Evolutionary conservation across 1,284 basidiomycete genomes (phyloP), one percentile per base, ranked within the genome.

Genomic region (Melampsora larici-populina): DNA sequence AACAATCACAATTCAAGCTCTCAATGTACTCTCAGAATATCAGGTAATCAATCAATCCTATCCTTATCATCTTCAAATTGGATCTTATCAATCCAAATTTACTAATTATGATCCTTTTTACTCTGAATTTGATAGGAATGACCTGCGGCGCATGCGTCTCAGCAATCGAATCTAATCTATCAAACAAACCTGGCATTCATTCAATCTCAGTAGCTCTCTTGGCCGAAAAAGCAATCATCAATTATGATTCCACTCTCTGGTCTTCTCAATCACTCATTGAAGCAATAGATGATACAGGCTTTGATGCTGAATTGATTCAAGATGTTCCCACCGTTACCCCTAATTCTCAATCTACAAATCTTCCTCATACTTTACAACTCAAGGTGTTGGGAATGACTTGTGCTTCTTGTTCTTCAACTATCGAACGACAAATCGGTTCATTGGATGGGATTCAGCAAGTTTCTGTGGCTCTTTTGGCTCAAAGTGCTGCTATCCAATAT

Each of bases 211-310:
- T 99, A 29, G 95, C 96, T 18, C 87, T 99, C 24, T 88, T 99
- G 33, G 92, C 97, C 13, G 96, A 99, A 84, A 90, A 94, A 33
- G 96, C 91, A 2, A 88, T 93, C 46, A 87, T 99, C 80, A 92
- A 94, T 82, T 99, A 92, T 82, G 93, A 97, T 82, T 88, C 91
- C 26, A 66, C 78, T 29, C 67, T 86, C n/a, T 98, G 96, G 95
- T 89, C 88, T 36, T 86, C 89, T 18, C 91, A 90, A 63, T 92
- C 90, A 83, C 87, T 97, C 76, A 87, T 92, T 65, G 88, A 93
- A 89, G 93, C 93, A 87, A 93, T 96, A 79, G 90, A 90, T 21
- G 93, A 96, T 85, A 91, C 94, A 70, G 94, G 94, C 18, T 97
- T 97, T 82, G 94, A 94, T 83, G 92, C 94, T 0, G 88, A 51